A percentile compares a stretch with the other conserved stretches of the same genome.
Conservation (phyloP, 2,329 filamentous ascomycete genomes). For the Xylaria sp. region DNA sequence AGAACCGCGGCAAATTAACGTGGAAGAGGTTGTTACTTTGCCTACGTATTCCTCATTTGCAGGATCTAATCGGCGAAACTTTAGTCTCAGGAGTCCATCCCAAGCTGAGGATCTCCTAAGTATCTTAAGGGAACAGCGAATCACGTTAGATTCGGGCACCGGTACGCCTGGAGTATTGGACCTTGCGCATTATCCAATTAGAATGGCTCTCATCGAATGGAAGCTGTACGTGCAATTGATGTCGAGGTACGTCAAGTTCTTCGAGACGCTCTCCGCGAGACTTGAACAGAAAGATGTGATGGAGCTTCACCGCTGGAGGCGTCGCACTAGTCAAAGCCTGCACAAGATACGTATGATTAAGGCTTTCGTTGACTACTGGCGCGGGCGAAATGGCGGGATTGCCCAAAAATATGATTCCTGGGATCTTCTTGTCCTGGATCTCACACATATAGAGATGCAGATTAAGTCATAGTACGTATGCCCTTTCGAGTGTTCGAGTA, state of each 20-base stretch:
- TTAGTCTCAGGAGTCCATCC: neutral
- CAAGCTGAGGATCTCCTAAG: neutral
- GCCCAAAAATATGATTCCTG: neutral
- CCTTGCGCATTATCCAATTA: neutral
- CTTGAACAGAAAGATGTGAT: neutral
- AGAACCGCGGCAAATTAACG: neutral
- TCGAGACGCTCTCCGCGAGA: neutral
- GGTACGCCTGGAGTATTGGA: neutral
- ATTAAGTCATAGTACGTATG: neutral
- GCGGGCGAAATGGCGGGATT: neutral
- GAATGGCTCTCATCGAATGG: neutral
- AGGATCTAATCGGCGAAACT: neutral
- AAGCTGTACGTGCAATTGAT: neutral
- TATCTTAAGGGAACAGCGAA: neutral
- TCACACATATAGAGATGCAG: conserved; percentile 1
- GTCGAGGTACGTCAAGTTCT: conserved; percentile 3
- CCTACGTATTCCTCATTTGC: neutral
- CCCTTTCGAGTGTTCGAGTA: neutral
- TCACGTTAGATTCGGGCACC: neutral
- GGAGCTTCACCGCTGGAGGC: conserved; percentile 3
- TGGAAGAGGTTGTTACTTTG: neutral
- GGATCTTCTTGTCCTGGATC: neutral
- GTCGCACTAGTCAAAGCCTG: neutral
- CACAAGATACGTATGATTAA: neutral
- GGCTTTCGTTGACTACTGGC: neutral